Base-by-base conservation (phyloP, 495 filamentous ascomycete genomes). In the Jackrogersella multiformis region DNA sequence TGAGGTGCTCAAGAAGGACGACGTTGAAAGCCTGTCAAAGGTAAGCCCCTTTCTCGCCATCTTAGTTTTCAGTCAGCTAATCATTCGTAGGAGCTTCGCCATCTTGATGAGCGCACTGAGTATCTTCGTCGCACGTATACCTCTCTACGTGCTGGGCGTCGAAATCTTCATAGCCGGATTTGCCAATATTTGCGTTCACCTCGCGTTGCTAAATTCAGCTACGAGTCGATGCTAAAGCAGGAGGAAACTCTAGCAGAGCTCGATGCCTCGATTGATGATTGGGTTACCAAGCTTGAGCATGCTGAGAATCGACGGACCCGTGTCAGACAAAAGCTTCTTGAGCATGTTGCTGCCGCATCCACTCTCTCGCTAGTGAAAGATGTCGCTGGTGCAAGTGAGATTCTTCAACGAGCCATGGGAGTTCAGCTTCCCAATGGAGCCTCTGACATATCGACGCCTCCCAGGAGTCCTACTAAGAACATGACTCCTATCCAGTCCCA, bases 311-410 rank as follows among this genome's bases (percentile, higher is more conserved):
- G 89, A 65, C 84, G 89, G 21, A 85, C 84, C 12, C 80, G 86
- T 26, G 83, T 92, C 21, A 84, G 88, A n/a, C 88, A 92, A 72
- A 92, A 91, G 79, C 80, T 92, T 2, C 82, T 92, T 2, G 89
- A 92, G 73, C 90, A 92, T 71, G 82, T 90, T 34, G 87, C 88
- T 38, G 88, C 88, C 21, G 87, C 87, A 8, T 72, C 76, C 54
- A 82, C 78, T 5, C 77, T 84, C n/a, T 71, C 78, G 5, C 32
- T 73, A 24, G 60, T 68, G 0, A 74, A 66, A n/a, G 68, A 72
- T n/a, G 64, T 77, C 2, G 64, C 67, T 18, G 70, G 74, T 18
- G 64, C 73, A 21, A 81, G 75, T 64, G 79, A 81, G 24, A 75
- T 68, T 56, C 69, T 81, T 54, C 79, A 81, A 56, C 72, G 73